phyloP scores from a whole-genome alignment of 768 basidiomycete genomes.

The Suillus hirtellus region DNA sequence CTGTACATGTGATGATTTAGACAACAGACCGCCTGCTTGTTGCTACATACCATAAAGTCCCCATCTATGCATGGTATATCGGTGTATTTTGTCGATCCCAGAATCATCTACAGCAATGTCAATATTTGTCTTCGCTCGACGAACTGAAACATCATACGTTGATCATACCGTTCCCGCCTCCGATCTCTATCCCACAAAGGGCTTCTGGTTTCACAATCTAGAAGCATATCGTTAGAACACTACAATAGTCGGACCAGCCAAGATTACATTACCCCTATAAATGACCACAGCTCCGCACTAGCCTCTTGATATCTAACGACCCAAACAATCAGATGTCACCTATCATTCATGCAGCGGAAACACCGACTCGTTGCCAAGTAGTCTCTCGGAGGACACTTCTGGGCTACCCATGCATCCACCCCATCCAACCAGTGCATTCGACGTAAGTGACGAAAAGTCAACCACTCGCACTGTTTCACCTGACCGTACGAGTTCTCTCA shows the following conservation, averaged over 20 bases:
- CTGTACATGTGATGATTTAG: slow-evolving; percentile 17
- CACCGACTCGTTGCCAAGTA: slow-evolving; percentile 38
- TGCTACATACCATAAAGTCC: slow-evolving; percentile 41
- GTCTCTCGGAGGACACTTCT: slow-evolving; percentile 38
- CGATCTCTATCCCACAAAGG: slow-evolving; percentile 41
- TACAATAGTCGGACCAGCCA: not conserved
- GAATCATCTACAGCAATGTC: slow-evolving; percentile 33
- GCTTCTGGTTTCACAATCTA: slow-evolving; percentile 36
- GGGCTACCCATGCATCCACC: slow-evolving; percentile 47
- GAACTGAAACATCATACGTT: slow-evolving; percentile 27
- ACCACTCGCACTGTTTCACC: slow-evolving; percentile 48
- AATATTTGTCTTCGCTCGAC: slow-evolving; percentile 8
- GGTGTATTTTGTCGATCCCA: slow-evolving; percentile 35
- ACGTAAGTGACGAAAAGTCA: slow-evolving; percentile 42
- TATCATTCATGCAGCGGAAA: not conserved
- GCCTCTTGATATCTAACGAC: slow-evolving; percentile 35
- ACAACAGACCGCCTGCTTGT: slow-evolving; percentile 7
- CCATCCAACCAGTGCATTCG: slow-evolving; percentile 43
- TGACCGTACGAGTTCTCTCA: slow-evolving; percentile 51
- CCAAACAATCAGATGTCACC: not conserved
- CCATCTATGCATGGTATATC: slow-evolving; percentile 44
- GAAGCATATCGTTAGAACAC: slow-evolving; percentile 8
- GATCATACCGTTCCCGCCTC: slow-evolving; percentile 48
- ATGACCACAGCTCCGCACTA: slow-evolving; percentile 29
- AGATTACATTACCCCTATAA: slow-evolving; percentile 23